phyloP scores from a whole-genome alignment of 306 rosid genomes.

The Betula pendula region DNA sequence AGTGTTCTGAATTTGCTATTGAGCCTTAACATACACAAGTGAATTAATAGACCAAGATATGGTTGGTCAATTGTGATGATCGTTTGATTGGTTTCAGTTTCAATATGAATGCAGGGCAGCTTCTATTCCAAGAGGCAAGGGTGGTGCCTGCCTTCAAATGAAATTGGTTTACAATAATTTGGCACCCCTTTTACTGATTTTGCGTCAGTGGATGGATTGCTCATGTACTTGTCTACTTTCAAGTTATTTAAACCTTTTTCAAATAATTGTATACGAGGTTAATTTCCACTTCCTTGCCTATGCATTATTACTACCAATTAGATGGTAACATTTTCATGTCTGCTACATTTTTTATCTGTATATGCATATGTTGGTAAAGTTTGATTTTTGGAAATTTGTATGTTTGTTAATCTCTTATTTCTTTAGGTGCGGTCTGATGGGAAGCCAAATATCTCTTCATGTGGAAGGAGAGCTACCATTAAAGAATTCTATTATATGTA shows the following conservation, averaged over 20 bases:
- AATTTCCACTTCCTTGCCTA: slow-evolving; percentile 11
- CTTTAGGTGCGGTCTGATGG: slow-evolving; percentile 49
- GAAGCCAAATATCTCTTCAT: slow-evolving; percentile 45
- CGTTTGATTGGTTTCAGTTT: slow-evolving; percentile 18
- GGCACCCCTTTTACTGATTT: slow-evolving; percentile 58
- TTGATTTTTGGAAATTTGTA: not conserved
- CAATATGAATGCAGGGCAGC: slow-evolving; percentile 63
- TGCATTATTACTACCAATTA: not conserved
- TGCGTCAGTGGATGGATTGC: slow-evolving; percentile 66
- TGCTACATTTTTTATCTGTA: not conserved
- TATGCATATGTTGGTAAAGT: not conserved
- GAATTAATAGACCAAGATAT: slow-evolving; percentile 1
- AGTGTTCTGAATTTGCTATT: not conserved
- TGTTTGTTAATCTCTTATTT: slow-evolving; percentile 22
- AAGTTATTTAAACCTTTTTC: slow-evolving; percentile 55
- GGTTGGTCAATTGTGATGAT: slow-evolving; percentile 7
- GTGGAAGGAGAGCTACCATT: slow-evolving; percentile 65
- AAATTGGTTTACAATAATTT: slow-evolving; percentile 59
- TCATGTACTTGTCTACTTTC: slow-evolving; percentile 57
- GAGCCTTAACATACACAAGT: slow-evolving; percentile 4
- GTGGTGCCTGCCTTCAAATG: slow-evolving; percentile 59
- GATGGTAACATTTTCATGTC: not conserved
- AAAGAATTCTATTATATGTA: slow-evolving; percentile 61
- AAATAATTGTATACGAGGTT: slow-evolving; percentile 63
- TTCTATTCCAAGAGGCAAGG: slow-evolving; percentile 63